Evolutionary conservation across 2,329 filamentous ascomycete species (phyloP), one percentile per base, ranked within the genome.

Genomic region (Penicillium sp.): DNA sequence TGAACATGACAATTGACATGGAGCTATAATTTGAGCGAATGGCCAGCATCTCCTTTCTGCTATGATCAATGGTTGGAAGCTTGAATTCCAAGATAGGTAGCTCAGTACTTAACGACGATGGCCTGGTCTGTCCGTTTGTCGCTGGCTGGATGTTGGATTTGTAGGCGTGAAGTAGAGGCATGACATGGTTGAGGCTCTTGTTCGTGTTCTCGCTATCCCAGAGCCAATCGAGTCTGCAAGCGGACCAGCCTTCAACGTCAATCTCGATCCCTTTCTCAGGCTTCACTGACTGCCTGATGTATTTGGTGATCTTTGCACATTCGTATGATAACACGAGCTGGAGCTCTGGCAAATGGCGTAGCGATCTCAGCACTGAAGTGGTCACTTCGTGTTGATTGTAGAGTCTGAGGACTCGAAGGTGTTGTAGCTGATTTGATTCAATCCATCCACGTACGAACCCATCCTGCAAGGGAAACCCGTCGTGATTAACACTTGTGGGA

Each of bases 371-470:
- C 3, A 69, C 53, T 16, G 67, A 61, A 14, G 54, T 43, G 4
- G 70, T 71, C 2, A 78, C 29, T 4, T 67, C 53, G 6, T 56
- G 49, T 47, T 77, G 75, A 36, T 66, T 54, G 22, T 63, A 62
- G 39, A 79, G 56, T 40, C 71, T 61, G 31, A 79, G 50, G 21
- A 75, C 59, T 3, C 71, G 69, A 4, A 79, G 65, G 47, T 76
- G 66, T 42, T 66, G 64, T 52, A 79, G 75, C 5, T 71, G 71
- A 9, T 60, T 60, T 7, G 67, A 59, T 46, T 79, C 76, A 22
- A 71, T 60, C 77, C 77, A 79, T 13, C 70, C 69, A 50, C 71
- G 69, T 21, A 78, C 52, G 21, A 78, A 64, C 4, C 76, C 69
- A 55, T 78, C 72, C 48, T 69, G 71, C 32, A 79, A 55, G 8